Percentiles rank a stretch among this genome's conserved stretches.
These are phyloP conservation scores for Russula abietina DNA, from an alignment of 768 basidiomycete genomes.

Conservation along the genomic window DNA sequence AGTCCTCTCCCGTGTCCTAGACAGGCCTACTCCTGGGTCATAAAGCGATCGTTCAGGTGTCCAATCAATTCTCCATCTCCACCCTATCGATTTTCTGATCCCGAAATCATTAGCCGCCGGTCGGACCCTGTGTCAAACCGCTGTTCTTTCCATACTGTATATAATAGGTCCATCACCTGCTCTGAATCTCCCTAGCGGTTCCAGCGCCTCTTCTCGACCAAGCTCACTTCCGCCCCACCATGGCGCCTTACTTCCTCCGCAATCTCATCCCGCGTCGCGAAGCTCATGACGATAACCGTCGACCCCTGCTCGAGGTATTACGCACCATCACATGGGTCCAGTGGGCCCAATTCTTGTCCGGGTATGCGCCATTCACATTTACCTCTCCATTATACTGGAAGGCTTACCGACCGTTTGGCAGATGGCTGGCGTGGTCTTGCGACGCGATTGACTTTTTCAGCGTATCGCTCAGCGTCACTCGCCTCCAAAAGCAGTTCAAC, in stretches of 20 bases:
- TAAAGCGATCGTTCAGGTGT: neutral
- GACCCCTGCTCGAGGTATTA: conserved; percentile 40
- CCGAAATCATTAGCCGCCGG: neutral
- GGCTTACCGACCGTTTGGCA: conserved; percentile 25
- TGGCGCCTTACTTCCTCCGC: conserved; percentile 25
- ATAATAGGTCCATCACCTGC: neutral
- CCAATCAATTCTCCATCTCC: neutral
- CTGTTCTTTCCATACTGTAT: neutral
- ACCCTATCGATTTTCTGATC: neutral
- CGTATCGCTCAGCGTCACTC: conserved; percentile 55
- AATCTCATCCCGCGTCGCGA: conserved; percentile 21
- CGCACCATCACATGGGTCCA: conserved; percentile 42
- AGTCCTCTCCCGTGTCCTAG: neutral
- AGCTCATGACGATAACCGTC: neutral
- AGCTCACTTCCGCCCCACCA: neutral
- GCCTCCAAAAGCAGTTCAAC: conserved; percentile 45
- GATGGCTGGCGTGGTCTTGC: conserved; percentile 82
- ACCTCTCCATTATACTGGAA: neutral
- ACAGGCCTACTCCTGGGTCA: neutral
- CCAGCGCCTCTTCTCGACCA: neutral
- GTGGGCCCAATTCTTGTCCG: conserved; percentile 49
- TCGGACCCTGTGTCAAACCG: neutral
- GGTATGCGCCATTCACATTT: conserved; percentile 32
- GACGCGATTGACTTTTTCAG: conserved; percentile 87
- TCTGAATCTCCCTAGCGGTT: neutral